Percentiles rank a stretch among this genome's conserved stretches.
Evolutionary conservation across 1,139 yeast genomes (phyloP).

Genomic region (Candida glucosophila): DNA sequence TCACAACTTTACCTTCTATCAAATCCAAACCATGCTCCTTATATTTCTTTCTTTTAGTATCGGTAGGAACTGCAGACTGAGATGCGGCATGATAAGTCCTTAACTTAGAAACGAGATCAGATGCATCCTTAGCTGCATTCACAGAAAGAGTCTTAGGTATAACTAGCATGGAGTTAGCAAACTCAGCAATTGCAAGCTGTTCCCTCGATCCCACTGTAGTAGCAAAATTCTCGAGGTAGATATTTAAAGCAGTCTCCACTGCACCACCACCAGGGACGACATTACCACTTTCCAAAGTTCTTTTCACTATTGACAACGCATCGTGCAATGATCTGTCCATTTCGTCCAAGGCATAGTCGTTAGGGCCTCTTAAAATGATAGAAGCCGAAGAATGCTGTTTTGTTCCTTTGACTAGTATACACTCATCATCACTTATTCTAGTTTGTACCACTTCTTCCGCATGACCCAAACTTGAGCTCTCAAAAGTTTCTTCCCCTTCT

Average conservation of each 20-base stretch:
- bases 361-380: slow-evolving; percentile 89
- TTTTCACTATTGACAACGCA: slow-evolving; percentile 87
- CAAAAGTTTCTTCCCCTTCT: slow-evolving; percentile 97
- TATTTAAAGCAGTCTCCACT: slow-evolving; percentile 91
- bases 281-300: slow-evolving; percentile 88
- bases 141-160: slow-evolving; percentile 97
- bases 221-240: slow-evolving; percentile 93
- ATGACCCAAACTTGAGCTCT: slow-evolving; percentile 72
- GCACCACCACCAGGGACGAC: slow-evolving; percentile 99
- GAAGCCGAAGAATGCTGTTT: slow-evolving; percentile 90
- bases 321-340: slow-evolving; percentile 97
- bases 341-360: slow-evolving; percentile 93
- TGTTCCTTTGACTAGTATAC: slow-evolving; percentile 90
- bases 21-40: slow-evolving; percentile 89
- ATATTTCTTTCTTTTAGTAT: slow-evolving; percentile 74
- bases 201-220: slow-evolving; percentile 97
- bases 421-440: slow-evolving; percentile 92
- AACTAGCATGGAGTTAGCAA: slow-evolving; percentile 80
- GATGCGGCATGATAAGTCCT: slow-evolving; percentile 96
- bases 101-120: slow-evolving; percentile 88
- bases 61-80: slow-evolving; percentile 77
- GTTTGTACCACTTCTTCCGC: slow-evolving; percentile 94
- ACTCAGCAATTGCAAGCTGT: slow-evolving; percentile 96
- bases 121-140: slow-evolving; percentile 95
- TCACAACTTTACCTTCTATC: slow-evolving; percentile 84